Conservation (phyloP, 306 rosid genomes). For the Alnus rubra region DNA sequence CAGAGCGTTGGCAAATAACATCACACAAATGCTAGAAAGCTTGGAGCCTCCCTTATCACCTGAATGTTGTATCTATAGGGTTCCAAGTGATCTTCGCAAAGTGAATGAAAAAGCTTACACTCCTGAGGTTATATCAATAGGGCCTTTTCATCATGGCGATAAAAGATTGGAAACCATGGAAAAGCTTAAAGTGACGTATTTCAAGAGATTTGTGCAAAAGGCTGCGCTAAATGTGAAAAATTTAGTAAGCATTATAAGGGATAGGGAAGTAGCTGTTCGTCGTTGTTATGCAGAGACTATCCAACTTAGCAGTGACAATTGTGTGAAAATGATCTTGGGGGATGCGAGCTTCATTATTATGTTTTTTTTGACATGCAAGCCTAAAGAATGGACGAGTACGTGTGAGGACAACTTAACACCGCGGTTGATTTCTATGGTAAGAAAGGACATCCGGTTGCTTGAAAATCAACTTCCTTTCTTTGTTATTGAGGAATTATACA, state of each 20-base stretch:
- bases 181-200: not conserved
- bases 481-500: not conserved
- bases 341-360: conserved; percentile 8
- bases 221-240: not conserved
- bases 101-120: not conserved
- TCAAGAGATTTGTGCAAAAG: not conserved
- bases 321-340: not conserved
- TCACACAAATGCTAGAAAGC: not conserved
- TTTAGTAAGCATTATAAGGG: not conserved
- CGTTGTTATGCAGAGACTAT: conserved; percentile 1
- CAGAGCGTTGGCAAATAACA: not conserved
- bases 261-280: not conserved
- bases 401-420: no score
- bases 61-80: conserved; percentile 8
- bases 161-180: not conserved
- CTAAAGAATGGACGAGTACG: no score
- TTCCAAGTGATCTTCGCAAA: not conserved
- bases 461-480: conserved; percentile 28
- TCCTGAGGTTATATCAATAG: conserved; percentile 13
- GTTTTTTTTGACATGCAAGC: not conserved
- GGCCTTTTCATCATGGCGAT: conserved; percentile 7
- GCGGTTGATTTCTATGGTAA: no score
- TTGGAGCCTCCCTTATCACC: not conserved
- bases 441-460: not conserved
- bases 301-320: not conserved